A percentile compares a stretch with the other conserved stretches of the same genome.
phyloP scores from a whole-genome alignment of 148 eudicot genomes.

The Rhododendron mucronatum region DNA sequence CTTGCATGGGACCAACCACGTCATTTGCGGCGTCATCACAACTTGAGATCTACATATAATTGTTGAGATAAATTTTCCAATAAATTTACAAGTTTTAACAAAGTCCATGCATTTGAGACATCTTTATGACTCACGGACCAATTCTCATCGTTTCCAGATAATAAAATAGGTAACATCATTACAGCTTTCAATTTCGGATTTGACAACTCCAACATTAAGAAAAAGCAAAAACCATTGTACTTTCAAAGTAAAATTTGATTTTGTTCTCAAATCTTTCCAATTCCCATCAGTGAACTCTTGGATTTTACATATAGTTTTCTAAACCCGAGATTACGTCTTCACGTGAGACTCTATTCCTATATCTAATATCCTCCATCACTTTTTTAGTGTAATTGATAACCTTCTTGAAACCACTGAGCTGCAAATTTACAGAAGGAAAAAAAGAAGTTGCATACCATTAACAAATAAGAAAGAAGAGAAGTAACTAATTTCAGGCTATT shows the following conservation, averaged over 20 bases:
- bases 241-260: not conserved
- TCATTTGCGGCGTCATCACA: not conserved
- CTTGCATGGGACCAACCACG: not conserved
- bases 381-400: constrained; percentile 85
- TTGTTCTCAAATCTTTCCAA: not conserved
- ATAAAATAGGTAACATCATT: not conserved
- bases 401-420: constrained; percentile 99
- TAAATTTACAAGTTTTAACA: no score
- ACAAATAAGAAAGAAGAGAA: not conserved
- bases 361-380: constrained; percentile 76
- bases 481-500: not conserved
- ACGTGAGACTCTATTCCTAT: constrained; percentile 77
- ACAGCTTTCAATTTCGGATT: not conserved
- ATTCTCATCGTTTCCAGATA: no score
- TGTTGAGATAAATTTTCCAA: no score
- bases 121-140: no score
- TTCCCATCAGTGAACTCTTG: not conserved
- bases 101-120: no score
- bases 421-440: constrained; percentile 23
- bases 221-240: not conserved
- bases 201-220: constrained; percentile 30
- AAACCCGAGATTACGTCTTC: constrained; percentile 66
- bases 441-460: not conserved
- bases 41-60: no score
- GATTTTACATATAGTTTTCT: not conserved